A percentile compares a stretch with the other conserved stretches of the same genome.
Evolutionary conservation across 179 eudicot species (phyloP).

Genomic region (Heliamphora pulchella): DNA sequence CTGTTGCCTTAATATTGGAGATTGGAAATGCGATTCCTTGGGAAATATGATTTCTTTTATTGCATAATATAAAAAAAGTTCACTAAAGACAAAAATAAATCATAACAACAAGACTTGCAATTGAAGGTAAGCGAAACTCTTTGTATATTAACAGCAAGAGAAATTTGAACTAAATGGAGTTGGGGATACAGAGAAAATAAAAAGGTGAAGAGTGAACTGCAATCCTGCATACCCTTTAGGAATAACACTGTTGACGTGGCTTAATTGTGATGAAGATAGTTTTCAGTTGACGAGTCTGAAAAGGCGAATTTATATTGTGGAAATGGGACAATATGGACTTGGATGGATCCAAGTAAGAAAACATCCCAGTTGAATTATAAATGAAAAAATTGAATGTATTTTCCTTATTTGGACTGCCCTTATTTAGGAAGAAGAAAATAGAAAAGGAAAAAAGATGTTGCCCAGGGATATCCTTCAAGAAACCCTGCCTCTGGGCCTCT

Average conservation of each 20-base stretch:
- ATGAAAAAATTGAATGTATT: conserved; percentile 39
- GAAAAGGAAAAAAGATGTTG: not conserved
- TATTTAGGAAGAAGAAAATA: not conserved
- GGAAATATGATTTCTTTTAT: not conserved
- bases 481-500: not conserved
- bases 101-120: not conserved
- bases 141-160: not conserved
- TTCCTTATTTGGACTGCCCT: too few species aligned
- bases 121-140: not conserved
- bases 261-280: not conserved
- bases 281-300: not conserved
- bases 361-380: too few species aligned
- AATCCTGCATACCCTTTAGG: not conserved
- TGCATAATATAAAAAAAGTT: not conserved
- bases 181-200: too few species aligned
- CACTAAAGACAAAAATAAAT: not conserved
- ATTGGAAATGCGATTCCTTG: not conserved
- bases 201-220: not conserved
- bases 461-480: not conserved
- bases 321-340: too few species aligned
- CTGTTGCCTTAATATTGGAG: not conserved
- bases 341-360: too few species aligned
- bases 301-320: too few species aligned
- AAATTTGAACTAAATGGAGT: not conserved
- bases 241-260: too few species aligned